Base-by-base conservation (phyloP, 2,329 filamentous ascomycete genomes). In the Xylaria sp. region DNA sequence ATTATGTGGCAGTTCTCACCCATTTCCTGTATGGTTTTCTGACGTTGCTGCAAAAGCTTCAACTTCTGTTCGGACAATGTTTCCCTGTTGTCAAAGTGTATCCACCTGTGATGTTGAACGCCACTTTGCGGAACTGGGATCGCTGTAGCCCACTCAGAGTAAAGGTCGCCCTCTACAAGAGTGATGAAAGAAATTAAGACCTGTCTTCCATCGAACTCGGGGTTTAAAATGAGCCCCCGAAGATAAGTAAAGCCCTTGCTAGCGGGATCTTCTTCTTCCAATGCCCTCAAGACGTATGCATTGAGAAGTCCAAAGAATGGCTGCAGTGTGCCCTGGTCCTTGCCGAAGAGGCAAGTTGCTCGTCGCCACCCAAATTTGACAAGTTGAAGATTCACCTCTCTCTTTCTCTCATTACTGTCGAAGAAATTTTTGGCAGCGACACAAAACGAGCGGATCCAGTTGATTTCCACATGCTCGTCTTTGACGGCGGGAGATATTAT, bases 321-420 rank as follows among this genome's bases (percentile, higher is more conserved):
- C 15, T 23, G 23, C 13, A 61, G 63, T 10, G 20, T 23, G 32
- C 50, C 39, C 10, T 15, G 28, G 36, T 50, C 25, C 13, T 13
- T 28, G 15, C 57, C 58, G 15, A 66, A 61, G 9, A 56, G 34
- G 25, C 23, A 3, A n/a, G 9, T 7, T 20, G 34, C 63, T 1
- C 63, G 56, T 25, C 57, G 58, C 57, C 57, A 66, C 10, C 63
- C 50, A 57, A 48, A 66, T 23, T 61, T 66, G 28, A 66, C 50
- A 57, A 66, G 63, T 28, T 41, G 56, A 41, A 61, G 20, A 25
- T 30, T 20, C 10, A 55, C 15, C 25, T 28, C 9, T 39, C 46
- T 50, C n/a, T n/a, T 23, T 5, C 41, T 45, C n/a, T 45, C 41
- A 45, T 45, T n/a, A 23, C 41, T n/a, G 9, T 45, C 41, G n/a